Base-by-base conservation (phyloP, 2,329 filamentous ascomycete species). In the Talaromyces sp. region DNA sequence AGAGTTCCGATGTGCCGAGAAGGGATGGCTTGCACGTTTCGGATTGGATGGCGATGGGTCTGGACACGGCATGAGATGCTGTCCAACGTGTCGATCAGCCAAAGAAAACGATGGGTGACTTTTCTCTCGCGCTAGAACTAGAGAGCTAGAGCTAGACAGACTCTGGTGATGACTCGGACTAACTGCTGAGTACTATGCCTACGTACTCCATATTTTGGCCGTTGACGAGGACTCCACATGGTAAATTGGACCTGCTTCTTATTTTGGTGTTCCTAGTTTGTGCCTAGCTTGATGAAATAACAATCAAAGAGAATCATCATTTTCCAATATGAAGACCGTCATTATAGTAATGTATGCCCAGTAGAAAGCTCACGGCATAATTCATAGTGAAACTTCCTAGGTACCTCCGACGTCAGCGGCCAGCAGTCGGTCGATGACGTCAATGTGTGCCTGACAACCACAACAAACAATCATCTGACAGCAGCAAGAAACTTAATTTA, bases 381-480 rank as follows among this genome's bases (percentile, higher is more conserved):
- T n/a, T 14, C 5, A 35, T 18, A 9, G 25, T 33, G 16, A 52
- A 33, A n/a, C 48, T 35, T 33, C 46, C 11, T 7, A 52, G 48
- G 48, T 52, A 52, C 48, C 25, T 52, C n/a, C 28, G 25, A 23
- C 50, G 50, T 54, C 50, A 37, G 35, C n/a, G 50, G n/a, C n/a
- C 16, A 12, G 23, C 14, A 25, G 21, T 8, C 44, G 8, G 12
- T 9, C n/a, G 55, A 46, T 60, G 57, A 48, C 44, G 44, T 60
- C 57, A 44, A 23, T 25, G n/a, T 25, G 56, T 60, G 42, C 57
- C 57, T 48, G 57, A 21, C 42, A 54, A 23, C 50, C 23, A 54
- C 44, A 16, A 33, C 46, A n/a, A 31, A 50, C n/a, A 50, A 50
- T 50, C 46, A 50, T n/a, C 25, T 31, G 46, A 50, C 21, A 40